Evolutionary conservation across 1,284 basidiomycete genomes (phyloP), one percentile per base, ranked within the genome.

Genomic region (Moesziomyces antarcticus): DNA sequence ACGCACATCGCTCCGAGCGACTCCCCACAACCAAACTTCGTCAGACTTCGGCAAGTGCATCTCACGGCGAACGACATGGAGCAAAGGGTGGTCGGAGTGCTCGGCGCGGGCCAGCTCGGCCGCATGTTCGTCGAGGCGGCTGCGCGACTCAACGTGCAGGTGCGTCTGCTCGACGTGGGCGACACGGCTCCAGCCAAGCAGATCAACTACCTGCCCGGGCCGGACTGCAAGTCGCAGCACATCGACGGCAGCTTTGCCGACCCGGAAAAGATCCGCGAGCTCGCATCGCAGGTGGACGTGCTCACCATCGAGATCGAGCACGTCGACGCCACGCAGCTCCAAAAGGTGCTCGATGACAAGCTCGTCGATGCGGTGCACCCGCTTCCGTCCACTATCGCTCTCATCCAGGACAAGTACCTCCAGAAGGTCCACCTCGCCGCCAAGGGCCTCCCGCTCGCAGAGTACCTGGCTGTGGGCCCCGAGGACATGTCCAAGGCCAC

Each of bases 291-390:
- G 82, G 94, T 93, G 41, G 93, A 98, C 80, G 87, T 99, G 42
- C 86, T 99, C 56, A 99, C 97, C 0, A 91, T 97, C 55, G 96
- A 99, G 86, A 99, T 99, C 50, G 96, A 99, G 86, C 96, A 99
- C 81, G 94, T 99, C 59, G 90, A 97, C 78, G 93, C 89, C 7
- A 86, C 86, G 24, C 89, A 93, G 1, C 87, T 99, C 8, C 89
- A 82, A 43, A 58, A 61, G 41, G 82, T 83, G 30, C 77, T 83
- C 40, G 80, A 82, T 44, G 56, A 80, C 56, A 75, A 73, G 51
- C 70, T 81, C 16, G 82, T 84, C 18, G 60, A 73, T 40, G 80
- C 77, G n/a, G 91, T 98, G 4, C 94, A 96, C 84, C 96, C 96
- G 0, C 89, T 88, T 57, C 93, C 96, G 0, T 85, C 85, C 33